Conservation (phyloP, 2,329 filamentous ascomycete species). For the Penicillium sclerotigenum region DNA sequence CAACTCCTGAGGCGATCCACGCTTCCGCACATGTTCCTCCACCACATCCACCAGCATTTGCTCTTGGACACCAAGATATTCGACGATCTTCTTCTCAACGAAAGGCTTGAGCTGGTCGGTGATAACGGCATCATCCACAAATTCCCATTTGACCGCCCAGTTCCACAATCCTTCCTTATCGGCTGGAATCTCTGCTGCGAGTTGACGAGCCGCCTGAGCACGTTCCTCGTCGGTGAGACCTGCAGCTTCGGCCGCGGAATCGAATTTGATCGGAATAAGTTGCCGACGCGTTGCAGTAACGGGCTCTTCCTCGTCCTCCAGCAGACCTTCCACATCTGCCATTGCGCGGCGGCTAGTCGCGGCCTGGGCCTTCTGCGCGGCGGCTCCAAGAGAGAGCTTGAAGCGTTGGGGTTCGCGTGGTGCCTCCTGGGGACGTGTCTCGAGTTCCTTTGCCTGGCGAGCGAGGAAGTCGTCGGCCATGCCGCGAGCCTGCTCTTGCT, state of each 20-base stretch:
- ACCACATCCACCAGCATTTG: conserved; percentile 92
- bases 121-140: conserved; percentile 75
- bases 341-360: conserved; percentile 69
- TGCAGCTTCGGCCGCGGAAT: conserved; percentile 62
- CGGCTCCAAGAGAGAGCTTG: conserved; percentile 88
- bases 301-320: conserved; percentile 92
- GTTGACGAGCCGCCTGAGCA: conserved; percentile 71
- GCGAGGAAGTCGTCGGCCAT: conserved; percentile 91
- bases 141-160: conserved; percentile 93
- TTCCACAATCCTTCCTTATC: conserved; percentile 83
- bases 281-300: conserved; percentile 67
- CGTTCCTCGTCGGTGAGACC: conserved; percentile 83
- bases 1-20: conserved; percentile 71
- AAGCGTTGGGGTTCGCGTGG: conserved; percentile 67
- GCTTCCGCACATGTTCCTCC: conserved; percentile 76
- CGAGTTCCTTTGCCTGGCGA: conserved; percentile 74
- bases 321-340: conserved; percentile 86
- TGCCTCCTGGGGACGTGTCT: conserved; percentile 38
- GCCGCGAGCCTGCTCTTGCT: conserved; percentile 73
- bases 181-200: conserved; percentile 86
- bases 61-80: conserved; percentile 93
- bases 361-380: conserved; percentile 69
- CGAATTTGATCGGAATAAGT: conserved; percentile 79
- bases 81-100: conserved; percentile 96
- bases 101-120: conserved; percentile 87